A percentile compares a stretch with the other conserved stretches of the same genome.
Conservation (phyloP, 2,329 filamentous ascomycete genomes). For the Pseudocercospora pini-densiflorae region DNA sequence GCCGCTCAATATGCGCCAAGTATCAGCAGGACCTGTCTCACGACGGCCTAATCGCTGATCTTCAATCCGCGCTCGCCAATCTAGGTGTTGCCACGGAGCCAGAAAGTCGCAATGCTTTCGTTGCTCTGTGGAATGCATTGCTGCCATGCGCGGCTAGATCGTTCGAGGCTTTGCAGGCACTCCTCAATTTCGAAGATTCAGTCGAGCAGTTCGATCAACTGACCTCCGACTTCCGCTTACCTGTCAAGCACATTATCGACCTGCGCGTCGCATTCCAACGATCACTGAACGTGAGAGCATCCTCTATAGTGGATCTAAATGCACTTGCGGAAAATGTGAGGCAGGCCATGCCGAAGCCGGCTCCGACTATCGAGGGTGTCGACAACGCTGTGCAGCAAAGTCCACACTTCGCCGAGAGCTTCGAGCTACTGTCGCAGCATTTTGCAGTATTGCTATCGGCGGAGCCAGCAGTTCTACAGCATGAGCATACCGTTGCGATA, state of each 20-base stretch:
- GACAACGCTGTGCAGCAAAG: constrained; percentile 16
- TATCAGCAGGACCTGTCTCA: background rate
- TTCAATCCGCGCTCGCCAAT: constrained; percentile 8
- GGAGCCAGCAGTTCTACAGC: background rate
- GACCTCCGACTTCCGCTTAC: constrained; percentile 29
- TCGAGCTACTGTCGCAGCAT: constrained; percentile 51
- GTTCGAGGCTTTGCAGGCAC: constrained; percentile 42
- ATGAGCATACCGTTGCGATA: constrained; percentile 14
- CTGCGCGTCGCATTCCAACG: constrained; percentile 34
- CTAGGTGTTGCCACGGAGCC: constrained; percentile 13
- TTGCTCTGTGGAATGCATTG: constrained; percentile 57
- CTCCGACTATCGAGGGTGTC: constrained; percentile 14
- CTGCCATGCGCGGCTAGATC: constrained; percentile 63
- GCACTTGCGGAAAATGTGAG: constrained; percentile 26
- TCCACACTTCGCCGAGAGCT: constrained; percentile 53
- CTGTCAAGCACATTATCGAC: constrained; percentile 32
- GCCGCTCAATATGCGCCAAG: constrained; percentile 15
- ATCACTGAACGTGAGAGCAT: constrained; percentile 25
- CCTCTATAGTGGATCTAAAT: constrained; percentile 21
- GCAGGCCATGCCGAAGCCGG: constrained; percentile 15
- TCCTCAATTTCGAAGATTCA: constrained; percentile 50
- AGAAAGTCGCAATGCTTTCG: constrained; percentile 27
- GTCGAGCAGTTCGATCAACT: constrained; percentile 51
- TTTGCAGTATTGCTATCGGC: constrained; percentile 21
- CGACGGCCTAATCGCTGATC: background rate